Conservation (phyloP, 768 basidiomycete genomes). For the Boletales sp. region DNA sequence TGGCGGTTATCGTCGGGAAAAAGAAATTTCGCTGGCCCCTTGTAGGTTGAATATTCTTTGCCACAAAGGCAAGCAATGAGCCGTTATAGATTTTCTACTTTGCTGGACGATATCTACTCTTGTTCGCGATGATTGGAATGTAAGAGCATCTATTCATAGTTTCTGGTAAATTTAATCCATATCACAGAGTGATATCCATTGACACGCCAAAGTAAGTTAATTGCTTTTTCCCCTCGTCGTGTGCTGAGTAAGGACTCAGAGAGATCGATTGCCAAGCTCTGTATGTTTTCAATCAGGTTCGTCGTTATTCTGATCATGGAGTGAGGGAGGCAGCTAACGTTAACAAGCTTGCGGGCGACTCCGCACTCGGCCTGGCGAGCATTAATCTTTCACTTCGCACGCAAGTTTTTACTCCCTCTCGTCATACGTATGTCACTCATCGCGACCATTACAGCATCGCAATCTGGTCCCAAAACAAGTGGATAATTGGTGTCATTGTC, state of each 20-base stretch:
- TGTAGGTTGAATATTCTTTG: constrained; percentile 27
- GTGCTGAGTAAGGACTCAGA: constrained; percentile 17
- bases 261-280: constrained; percentile 42
- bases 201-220: constrained; percentile 29
- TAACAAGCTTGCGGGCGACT: constrained; percentile 39
- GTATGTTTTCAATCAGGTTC: constrained; percentile 47
- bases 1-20: constrained; percentile 38
- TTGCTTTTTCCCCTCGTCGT: neutral
- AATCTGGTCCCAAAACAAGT: constrained; percentile 59
- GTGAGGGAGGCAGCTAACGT: neutral
- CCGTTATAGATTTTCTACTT: constrained; percentile 43
- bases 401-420: constrained; percentile 19
- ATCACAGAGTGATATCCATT: constrained; percentile 31
- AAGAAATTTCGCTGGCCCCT: constrained; percentile 46
- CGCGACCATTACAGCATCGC: constrained; percentile 44
- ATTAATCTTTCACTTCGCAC: constrained; percentile 47
- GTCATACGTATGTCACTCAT: constrained; percentile 1
- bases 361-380: constrained; percentile 43
- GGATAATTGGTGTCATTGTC: constrained; percentile 46
- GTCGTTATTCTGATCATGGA: neutral
- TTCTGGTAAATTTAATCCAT: neutral
- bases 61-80: neutral
- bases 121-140: constrained; percentile 48
- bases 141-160: constrained; percentile 16
- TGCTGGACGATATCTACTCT: constrained; percentile 40